These are phyloP conservation scores for Theileria equi DNA, from an alignment of 169 alveolate species.

Conservation along the genomic window DNA sequence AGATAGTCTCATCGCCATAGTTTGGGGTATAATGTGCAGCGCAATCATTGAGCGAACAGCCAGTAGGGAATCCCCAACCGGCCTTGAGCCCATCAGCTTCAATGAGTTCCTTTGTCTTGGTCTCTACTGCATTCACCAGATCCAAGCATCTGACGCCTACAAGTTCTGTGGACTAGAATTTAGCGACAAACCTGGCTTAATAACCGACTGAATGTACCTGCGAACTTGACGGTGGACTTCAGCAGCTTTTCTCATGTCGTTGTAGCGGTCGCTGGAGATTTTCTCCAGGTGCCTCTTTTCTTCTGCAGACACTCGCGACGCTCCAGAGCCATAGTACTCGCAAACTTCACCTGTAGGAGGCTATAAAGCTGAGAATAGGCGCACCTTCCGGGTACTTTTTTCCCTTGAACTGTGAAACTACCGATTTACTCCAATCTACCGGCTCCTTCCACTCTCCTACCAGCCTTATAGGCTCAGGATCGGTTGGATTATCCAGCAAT, in stretches of 20 bases:
- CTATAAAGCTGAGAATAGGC: not conserved
- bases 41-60: conserved; percentile 93
- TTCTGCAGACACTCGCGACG: conserved; percentile 79
- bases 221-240: conserved; percentile 99
- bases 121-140: conserved; percentile 93
- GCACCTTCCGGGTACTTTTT: conserved; percentile 44
- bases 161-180: not conserved
- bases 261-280: conserved; percentile 80
- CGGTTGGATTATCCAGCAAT: conserved; percentile 17
- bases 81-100: conserved; percentile 92
- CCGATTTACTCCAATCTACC: conserved; percentile 28
- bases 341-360: conserved; percentile 75
- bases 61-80: conserved; percentile 99
- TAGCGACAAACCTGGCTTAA: conserved; percentile 82
- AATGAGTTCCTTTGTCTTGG: conserved; percentile 91
- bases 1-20: conserved; percentile 83
- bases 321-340: conserved; percentile 85
- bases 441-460: conserved; percentile 50
- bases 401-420: conserved; percentile 51
- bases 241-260: conserved; percentile 95
- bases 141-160: conserved; percentile 92
- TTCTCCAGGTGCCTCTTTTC: conserved; percentile 90
- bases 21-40: conserved; percentile 99
- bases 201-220: conserved; percentile 91
- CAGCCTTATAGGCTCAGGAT: conserved; percentile 49